Base-by-base conservation (phyloP, 306 rosid genomes). In the Sesbania bispinosa region DNA sequence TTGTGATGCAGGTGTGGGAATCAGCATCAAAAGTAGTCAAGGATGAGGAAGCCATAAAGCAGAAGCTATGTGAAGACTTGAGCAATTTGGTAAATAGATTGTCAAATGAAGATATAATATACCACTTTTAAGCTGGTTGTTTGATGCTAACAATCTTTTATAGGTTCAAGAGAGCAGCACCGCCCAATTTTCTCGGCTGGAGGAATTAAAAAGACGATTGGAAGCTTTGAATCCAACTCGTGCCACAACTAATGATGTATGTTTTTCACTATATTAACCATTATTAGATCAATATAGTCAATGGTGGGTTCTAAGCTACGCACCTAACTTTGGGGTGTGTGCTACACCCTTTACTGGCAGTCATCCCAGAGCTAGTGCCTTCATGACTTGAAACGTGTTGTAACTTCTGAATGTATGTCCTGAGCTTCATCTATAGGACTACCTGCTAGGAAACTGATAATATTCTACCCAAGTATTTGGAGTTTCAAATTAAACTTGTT, bases 121-220 rank as follows among this genome's bases (percentile, higher is more conserved):
- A 26, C 50, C 29, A 39, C 83, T 57, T 52, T 72, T 62, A 52
- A 39, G 71, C 48, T 69, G 21, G 47, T 67, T 69, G 47, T 71
- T 79, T 84, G 85, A 85, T 38, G 24, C 67, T 71, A 29, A 67
- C 57, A 60, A 45, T 84, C 45, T 59, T 69, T 27, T 11, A 45
- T 63, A 90, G 98, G 97, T 93, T 70, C 92, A 88, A 88, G 96
- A 93, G 80, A 87, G 98, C 87, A 83, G 90, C 80, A 82, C n/a
- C 51, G 51, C 85, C 18, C 98, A 93, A 77, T 81, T 90, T 51
- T 18, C 88, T 20, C 81, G 97, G 72, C 85, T 93, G 45, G 98
- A 86, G 81, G 98, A 90, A 86, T 78, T 93, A 77, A 90, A 90
- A 84, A 85, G 97, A 76, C 79, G 98, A 68, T 66, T 93, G 53